Base-by-base conservation (phyloP, 176 grass and related monocot species). In the Juncus effusus region DNA sequence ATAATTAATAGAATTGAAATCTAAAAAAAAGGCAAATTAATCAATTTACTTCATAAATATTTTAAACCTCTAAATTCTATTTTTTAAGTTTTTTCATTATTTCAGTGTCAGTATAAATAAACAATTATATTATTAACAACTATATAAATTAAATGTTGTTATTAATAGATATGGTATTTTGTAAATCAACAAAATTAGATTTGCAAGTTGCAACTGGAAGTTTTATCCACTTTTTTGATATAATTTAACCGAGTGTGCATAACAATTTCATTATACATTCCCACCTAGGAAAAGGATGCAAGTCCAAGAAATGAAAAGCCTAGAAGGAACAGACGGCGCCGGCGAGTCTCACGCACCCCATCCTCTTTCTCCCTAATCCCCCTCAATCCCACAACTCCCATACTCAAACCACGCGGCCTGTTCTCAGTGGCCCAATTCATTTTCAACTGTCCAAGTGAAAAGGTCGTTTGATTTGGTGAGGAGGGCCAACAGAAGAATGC, bases 311-410 rank as follows among this genome's bases (percentile, higher is more conserved):
- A 69, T 38, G 8, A 69, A 69, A 61, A 10, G 65, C 28, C 65
- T 55, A n/a, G 65, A n/a, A 53, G 49, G 11, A 55, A 53, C 54
- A 69, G 65, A 69, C 65, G 65, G 65, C 65, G 65, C 65, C 65
- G 65, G 65, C 65, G 65, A 55, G 49, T 55, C 49, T 53, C 50
- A 39, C 49, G 47, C 35, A 38, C 65, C 50, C 49, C 49, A 39
- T 53, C 8, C 49, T 8, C 9, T 12, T 6, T 2, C 28, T n/a
- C 19, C 16, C 10, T 0, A 9, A 38, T 69, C 54, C 47, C 54
- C 19, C 16, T 8, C 0, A 9, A 38, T 69, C 54, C 47, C 54
- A 54, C 65, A 36, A 54, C 50, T 40, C 2, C 40, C 9, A 69
- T 51, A 2, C 2, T 4, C 28, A 7, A 0, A 3, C 5, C 0